Evolutionary conservation across 2,329 filamentous ascomycete species (phyloP), one percentile per base, ranked within the genome.

Genomic region (Colletotrichum tabaci): DNA sequence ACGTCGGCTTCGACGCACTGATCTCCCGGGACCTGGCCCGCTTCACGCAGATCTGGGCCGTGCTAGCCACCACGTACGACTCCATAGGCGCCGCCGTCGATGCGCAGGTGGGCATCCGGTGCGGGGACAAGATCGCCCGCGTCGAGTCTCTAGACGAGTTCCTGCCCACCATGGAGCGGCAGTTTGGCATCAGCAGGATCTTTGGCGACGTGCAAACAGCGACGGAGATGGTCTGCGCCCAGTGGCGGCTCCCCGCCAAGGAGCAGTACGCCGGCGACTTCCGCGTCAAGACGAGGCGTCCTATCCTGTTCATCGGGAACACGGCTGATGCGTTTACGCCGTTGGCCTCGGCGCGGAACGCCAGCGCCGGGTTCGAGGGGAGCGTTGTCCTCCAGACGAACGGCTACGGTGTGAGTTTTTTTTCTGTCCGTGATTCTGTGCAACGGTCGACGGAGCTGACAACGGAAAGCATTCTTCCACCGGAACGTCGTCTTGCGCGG

Each of bases 311-410:
- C 16, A 76, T 85, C 12, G 79, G 80, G 9, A 84, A 82, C 68
- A 80, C 78, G 0, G 76, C 76, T 38, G 84, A 86, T 62, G 79
- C 78, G 0, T 75, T 80, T n/a, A 84, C 82, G 2, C 82, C 84
- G 2, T 73, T 85, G 8, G 74, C 62, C 3, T 82, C 82, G 21
- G 83, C 82, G 0, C 75, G 74, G 55, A 83, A 83, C 53, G 75
- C 82, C 44, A 83, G 80, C 40, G 70, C 75, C 6, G 78, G 77
- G 1, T 81, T 85, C 42, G 74, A 81, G 35, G 80, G 79, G 1
- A 84, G 83, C 46, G 78, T 79, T 10, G 74, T 84, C 5, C 77
- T 84, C 7, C 75, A 81, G 47, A 77, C 82, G 6, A 76, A 82
- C 15, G 79, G 80, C 47, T 78, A 77, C n/a, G 80, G 82, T 13